phyloP scores from a whole-genome alignment of 2,329 filamentous ascomycete species.

The Neophaeococcomyces aloes region DNA sequence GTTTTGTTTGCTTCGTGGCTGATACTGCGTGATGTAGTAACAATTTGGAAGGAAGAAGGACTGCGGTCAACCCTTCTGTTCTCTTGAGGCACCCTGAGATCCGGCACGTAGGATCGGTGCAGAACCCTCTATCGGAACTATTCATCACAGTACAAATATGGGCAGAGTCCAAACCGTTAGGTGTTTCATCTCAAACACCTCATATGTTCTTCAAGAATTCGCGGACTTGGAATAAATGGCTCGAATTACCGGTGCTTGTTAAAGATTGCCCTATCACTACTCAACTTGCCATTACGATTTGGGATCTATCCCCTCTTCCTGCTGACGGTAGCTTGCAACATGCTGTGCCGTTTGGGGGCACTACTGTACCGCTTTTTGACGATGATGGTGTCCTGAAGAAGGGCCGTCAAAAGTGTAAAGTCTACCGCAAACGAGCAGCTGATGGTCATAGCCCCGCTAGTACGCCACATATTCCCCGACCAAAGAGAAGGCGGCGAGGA shows the following conservation, averaged over 20 bases:
- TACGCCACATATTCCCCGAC: slow-evolving; percentile 60
- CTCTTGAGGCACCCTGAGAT: slow-evolving; percentile 69
- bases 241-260: slow-evolving; percentile 75
- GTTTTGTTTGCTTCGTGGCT: neutral
- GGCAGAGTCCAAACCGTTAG: slow-evolving; percentile 89
- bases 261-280: slow-evolving; percentile 70
- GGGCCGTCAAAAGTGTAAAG: slow-evolving; percentile 78
- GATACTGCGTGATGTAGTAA: slow-evolving; percentile 40
- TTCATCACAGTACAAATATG: slow-evolving; percentile 90
- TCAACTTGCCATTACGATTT: slow-evolving; percentile 82
- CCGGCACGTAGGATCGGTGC: slow-evolving; percentile 77
- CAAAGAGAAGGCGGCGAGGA: slow-evolving; percentile 42
- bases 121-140: slow-evolving; percentile 68
- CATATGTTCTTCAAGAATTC: slow-evolving; percentile 78
- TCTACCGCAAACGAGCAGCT: slow-evolving; percentile 71
- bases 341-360: slow-evolving; percentile 85
- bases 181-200: slow-evolving; percentile 80
- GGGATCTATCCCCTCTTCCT: slow-evolving; percentile 80
- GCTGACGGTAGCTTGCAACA: slow-evolving; percentile 60
- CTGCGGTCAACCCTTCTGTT: slow-evolving; percentile 62
- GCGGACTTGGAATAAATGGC: slow-evolving; percentile 86
- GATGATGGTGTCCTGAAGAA: slow-evolving; percentile 83
- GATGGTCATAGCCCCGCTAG: slow-evolving; percentile 72
- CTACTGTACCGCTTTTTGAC: slow-evolving; percentile 85
- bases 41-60: slow-evolving; percentile 67